A percentile compares a stretch with the other conserved stretches of the same genome.
Conservation (phyloP, 2,329 filamentous ascomycete genomes). For the Diaporthe vexans region DNA sequence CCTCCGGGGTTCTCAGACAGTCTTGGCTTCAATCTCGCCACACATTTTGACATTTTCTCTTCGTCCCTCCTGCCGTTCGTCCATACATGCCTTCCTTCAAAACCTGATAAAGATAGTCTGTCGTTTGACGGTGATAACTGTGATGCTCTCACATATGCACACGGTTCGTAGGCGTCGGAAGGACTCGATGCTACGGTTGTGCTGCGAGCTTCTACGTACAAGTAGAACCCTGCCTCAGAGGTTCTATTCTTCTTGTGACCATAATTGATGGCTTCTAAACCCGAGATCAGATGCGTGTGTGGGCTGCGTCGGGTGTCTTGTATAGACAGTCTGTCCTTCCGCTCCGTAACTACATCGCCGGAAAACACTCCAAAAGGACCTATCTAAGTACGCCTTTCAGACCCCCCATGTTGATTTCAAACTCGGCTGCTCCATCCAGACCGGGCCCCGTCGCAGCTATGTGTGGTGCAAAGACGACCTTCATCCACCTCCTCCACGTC, state of each 20-base stretch:
- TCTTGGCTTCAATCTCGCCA: too few species aligned
- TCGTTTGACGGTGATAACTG: not conserved
- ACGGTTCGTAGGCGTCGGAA: too few species aligned
- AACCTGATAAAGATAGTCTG: not conserved
- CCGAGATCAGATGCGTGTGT: not conserved
- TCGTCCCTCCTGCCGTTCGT: too few species aligned
- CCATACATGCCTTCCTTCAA: not conserved
- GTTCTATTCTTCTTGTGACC: not conserved
- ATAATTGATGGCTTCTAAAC: not conserved
- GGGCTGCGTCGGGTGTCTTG: not conserved
- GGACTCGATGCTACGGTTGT: not conserved
- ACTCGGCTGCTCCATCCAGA: constrained; percentile 71
- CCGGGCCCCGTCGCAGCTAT: constrained; percentile 66
- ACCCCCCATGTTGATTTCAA: constrained; percentile 81
- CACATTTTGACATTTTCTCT: not conserved
- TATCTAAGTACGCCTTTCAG: constrained; percentile 54
- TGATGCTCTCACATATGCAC: not conserved
- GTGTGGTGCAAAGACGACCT: constrained; percentile 91
- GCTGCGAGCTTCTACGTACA: not conserved
- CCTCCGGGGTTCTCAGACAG: not conserved
- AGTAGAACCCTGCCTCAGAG: not conserved
- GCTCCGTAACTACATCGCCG: not conserved
- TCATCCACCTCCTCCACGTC: constrained; percentile 82
- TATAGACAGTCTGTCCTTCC: not conserved
- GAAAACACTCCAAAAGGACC: not conserved